Evolutionary conservation across 176 grass and related monocot genomes (phyloP).

Genomic region (Saccharum officinarum): DNA sequence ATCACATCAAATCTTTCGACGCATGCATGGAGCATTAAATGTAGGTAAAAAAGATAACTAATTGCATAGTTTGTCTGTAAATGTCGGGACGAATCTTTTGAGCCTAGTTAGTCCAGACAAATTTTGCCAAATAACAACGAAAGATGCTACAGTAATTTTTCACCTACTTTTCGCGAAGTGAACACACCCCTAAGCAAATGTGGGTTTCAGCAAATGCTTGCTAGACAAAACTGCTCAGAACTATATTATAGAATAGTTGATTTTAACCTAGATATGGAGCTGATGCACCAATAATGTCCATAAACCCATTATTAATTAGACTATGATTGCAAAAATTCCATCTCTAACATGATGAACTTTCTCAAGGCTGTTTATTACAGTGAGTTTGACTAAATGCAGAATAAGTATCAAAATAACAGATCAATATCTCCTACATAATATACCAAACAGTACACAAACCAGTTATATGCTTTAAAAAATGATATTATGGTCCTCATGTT

Average conservation of each 20-base stretch:
- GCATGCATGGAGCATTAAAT: too few species aligned
- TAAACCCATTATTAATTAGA: neutral
- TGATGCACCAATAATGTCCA: neutral
- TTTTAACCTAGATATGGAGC: neutral
- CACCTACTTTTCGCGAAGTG: too few species aligned
- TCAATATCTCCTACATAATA: neutral
- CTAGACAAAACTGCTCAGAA: neutral
- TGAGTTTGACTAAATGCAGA: neutral
- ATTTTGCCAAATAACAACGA: too few species aligned
- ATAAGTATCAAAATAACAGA: constrained; percentile 1
- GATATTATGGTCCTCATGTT: constrained; percentile 18
- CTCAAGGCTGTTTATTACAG: neutral
- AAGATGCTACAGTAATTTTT: too few species aligned
- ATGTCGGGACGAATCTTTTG: too few species aligned
- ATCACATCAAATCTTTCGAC: too few species aligned
- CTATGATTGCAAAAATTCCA: neutral
- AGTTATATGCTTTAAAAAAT: neutral
- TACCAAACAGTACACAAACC: constrained; percentile 3
- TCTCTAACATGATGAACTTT: constrained; percentile 1
- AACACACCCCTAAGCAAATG: neutral
- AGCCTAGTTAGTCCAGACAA: too few species aligned
- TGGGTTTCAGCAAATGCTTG: neutral
- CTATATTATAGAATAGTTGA: neutral
- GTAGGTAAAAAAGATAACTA: too few species aligned
- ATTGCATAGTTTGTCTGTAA: too few species aligned